phyloP scores from a whole-genome alignment of 1,284 basidiomycete species.

The Sporisorium graminicola region DNA sequence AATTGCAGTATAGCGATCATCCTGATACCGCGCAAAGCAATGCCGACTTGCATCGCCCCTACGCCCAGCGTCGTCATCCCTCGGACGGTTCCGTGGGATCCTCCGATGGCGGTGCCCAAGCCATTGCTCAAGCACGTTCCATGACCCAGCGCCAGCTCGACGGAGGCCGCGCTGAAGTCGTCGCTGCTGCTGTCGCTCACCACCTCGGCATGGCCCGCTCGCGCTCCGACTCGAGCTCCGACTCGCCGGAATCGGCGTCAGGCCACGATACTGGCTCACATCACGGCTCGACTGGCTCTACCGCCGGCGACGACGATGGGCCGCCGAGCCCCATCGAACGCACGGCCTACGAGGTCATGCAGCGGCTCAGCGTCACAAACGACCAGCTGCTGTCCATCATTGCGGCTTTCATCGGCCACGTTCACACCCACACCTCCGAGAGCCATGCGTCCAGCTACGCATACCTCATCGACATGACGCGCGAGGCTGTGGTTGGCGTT shows the following conservation, averaged over 20 bases:
- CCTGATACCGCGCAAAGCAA: conserved; percentile 18
- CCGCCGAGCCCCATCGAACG: conserved; percentile 76
- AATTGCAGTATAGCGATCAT: conserved; percentile 17
- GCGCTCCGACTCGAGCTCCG: conserved; percentile 48
- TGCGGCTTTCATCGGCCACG: conserved; percentile 95
- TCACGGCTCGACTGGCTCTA: conserved; percentile 73
- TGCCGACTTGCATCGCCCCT: conserved; percentile 27
- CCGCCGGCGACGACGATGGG: conserved; percentile 73
- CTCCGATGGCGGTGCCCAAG: conserved; percentile 30
- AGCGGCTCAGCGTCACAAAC: conserved; percentile 75
- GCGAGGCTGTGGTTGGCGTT: conserved; percentile 92
- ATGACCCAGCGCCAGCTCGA: conserved; percentile 43
- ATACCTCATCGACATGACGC: conserved; percentile 91
- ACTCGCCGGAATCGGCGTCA: conserved; percentile 49
- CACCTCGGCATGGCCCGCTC: conserved; percentile 40
- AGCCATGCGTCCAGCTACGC: conserved; percentile 88
- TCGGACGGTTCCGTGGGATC: conserved; percentile 45
- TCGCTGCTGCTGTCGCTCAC: conserved; percentile 28
- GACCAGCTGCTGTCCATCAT: conserved; percentile 84
- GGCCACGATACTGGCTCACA: conserved; percentile 73
- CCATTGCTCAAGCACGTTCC: conserved; percentile 42
- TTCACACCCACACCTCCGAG: conserved; percentile 88
- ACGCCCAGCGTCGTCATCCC: conserved; percentile 40
- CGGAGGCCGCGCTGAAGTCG: conserved; percentile 19
- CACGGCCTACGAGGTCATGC: conserved; percentile 75